These are phyloP conservation scores for Eucalyptus rudis DNA, from an alignment of 345 rosid genomes.

Conservation along the genomic window DNA sequence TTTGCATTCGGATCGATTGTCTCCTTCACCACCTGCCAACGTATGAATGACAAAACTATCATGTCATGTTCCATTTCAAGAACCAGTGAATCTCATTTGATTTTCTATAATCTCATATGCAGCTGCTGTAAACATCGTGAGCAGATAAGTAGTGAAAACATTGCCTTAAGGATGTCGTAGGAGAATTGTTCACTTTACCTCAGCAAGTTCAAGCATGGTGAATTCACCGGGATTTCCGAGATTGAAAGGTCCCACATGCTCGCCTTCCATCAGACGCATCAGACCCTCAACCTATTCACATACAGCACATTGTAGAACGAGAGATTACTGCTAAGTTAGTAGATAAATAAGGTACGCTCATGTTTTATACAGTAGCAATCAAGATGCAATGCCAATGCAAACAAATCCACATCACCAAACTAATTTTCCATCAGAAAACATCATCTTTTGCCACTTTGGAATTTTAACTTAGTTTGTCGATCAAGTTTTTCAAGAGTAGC, in stretches of 20 bases:
- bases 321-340: background rate
- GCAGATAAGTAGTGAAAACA: background rate
- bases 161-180: background rate
- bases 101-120: background rate
- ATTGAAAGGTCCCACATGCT: slow-evolving; percentile 96
- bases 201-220: slow-evolving; percentile 97
- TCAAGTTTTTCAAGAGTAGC: background rate
- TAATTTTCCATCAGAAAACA: background rate
- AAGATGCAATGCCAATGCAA: background rate
- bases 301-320: background rate
- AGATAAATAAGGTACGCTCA: background rate
- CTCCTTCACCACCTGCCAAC: slow-evolving; percentile 81
- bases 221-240: slow-evolving; percentile 98
- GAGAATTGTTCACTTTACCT: slow-evolving; percentile 21
- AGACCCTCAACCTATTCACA: slow-evolving; percentile 82
- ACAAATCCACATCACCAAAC: background rate
- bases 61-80: background rate
- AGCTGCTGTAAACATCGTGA: background rate
- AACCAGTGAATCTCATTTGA: background rate
- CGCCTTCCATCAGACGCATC: slow-evolving; percentile 99
- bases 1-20: slow-evolving; percentile 88
- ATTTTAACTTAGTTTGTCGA: background rate
- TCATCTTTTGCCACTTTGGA: background rate
- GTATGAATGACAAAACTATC: background rate
- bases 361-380: background rate